Evolutionary conservation across 306 rosid species (phyloP).

Genomic region (Dryas drummondii): DNA sequence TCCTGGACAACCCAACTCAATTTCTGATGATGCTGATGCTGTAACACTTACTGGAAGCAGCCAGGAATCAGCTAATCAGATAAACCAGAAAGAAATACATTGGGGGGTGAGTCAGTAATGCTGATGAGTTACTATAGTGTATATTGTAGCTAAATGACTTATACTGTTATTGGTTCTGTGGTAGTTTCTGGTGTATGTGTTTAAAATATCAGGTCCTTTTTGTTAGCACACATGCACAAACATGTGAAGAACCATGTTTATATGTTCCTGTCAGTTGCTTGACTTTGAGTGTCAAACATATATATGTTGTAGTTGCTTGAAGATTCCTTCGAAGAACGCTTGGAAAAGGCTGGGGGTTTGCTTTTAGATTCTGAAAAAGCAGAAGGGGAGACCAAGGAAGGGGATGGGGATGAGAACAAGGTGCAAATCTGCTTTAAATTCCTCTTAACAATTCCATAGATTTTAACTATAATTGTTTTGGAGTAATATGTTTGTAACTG

Average conservation of each 20-base stretch:
- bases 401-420: slow-evolving; percentile 81
- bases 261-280: neutral
- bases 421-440: slow-evolving; percentile 36
- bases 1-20: slow-evolving; percentile 81
- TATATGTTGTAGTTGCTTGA: slow-evolving; percentile 66
- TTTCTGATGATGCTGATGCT: slow-evolving; percentile 85
- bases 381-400: slow-evolving; percentile 86
- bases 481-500: slow-evolving; percentile 1
- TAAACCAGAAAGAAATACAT: slow-evolving; percentile 82
- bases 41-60: slow-evolving; percentile 78
- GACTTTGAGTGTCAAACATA: slow-evolving; percentile 9
- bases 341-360: slow-evolving; percentile 74
- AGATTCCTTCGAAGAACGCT: slow-evolving; percentile 85
- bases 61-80: slow-evolving; percentile 80
- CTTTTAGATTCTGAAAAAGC: slow-evolving; percentile 84
- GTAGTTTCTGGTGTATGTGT: neutral
- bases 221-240: neutral
- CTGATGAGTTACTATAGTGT: slow-evolving; percentile 2
- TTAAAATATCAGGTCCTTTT: neutral
- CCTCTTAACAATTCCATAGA: slow-evolving; percentile 12
- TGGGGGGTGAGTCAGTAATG: slow-evolving; percentile 82
- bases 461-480: neutral
- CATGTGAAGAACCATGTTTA: neutral
- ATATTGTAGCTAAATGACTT: neutral
- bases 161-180: neutral